Conservation (phyloP, 768 basidiomycete genomes). For the Leccinum barrowsii region DNA sequence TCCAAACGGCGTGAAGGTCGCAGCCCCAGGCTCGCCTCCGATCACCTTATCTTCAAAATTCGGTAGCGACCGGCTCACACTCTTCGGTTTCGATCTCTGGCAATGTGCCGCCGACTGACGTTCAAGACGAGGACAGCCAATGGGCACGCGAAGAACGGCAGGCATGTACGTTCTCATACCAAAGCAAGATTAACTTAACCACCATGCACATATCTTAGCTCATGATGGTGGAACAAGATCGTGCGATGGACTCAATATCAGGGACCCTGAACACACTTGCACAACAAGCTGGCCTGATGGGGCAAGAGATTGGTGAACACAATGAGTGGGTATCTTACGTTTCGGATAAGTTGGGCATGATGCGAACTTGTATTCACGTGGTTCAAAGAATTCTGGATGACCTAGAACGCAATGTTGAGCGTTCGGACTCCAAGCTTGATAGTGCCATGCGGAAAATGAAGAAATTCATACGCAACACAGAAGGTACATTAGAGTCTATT, state of each 20-base stretch:
- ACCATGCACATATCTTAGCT: conserved; percentile 44
- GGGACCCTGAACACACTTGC: conserved; percentile 82
- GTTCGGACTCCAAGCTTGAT: conserved; percentile 60
- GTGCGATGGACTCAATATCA: conserved; percentile 81
- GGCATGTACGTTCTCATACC: conserved; percentile 35
- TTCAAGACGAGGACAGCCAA: conserved; percentile 64
- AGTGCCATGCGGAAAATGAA: conserved; percentile 67
- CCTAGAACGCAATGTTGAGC: conserved; percentile 69
- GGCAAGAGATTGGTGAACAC: conserved; percentile 87
- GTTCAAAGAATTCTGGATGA: conserved; percentile 71
- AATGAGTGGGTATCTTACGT: conserved; percentile 63
- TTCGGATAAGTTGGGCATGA: conserved; percentile 1
- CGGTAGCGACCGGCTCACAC: conserved; percentile 18
- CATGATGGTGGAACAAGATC: conserved; percentile 86
- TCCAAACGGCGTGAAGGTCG: conserved; percentile 41
- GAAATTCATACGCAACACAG: conserved; percentile 81
- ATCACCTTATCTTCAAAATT: conserved; percentile 14
- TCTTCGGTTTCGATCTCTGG: conserved; percentile 10
- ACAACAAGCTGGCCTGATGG: conserved; percentile 93
- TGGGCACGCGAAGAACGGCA: conserved; percentile 90
- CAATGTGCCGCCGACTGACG: conserved; percentile 18
- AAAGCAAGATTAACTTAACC: background rate
- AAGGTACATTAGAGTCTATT: conserved; percentile 41
- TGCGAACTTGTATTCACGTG: background rate
- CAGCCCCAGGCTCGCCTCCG: conserved; percentile 7